These are phyloP conservation scores for Cucumis melo DNA, from an alignment of 306 rosid genomes.

Conservation along the genomic window DNA sequence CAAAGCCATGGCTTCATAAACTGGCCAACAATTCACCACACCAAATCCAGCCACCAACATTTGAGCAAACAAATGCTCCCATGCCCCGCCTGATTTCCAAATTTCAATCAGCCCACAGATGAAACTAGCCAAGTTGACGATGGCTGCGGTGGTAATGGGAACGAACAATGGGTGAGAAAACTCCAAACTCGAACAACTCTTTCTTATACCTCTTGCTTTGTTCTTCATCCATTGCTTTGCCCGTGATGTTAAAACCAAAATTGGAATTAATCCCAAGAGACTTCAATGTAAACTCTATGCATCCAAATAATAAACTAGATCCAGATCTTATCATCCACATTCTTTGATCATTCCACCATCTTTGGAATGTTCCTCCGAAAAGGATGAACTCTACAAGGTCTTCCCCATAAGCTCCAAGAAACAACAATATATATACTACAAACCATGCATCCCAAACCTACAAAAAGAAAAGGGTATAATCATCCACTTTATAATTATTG, in stretches of 20 bases:
- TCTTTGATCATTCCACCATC: conserved; percentile 37
- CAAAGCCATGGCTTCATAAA: conserved; percentile 20
- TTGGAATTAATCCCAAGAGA: conserved; percentile 10
- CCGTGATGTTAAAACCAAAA: conserved; percentile 20
- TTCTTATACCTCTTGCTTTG: conserved; percentile 29
- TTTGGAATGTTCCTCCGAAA: conserved; percentile 12
- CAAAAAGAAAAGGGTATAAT: background rate
- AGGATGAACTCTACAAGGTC: conserved; percentile 15
- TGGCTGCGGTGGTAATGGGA: conserved; percentile 16
- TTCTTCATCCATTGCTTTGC: conserved; percentile 19
- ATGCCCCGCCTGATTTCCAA: background rate
- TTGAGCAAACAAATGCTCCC: conserved; percentile 11
- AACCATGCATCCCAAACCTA: conserved; percentile 24
- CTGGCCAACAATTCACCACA: conserved; percentile 9
- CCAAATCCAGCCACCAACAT: conserved; percentile 19
- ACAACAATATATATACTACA: conserved; percentile 16
- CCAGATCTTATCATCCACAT: conserved; percentile 26
- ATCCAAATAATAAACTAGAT: conserved; percentile 17
- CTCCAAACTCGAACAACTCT: conserved; percentile 23
- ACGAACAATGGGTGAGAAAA: conserved; percentile 25
- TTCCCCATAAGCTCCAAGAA: conserved; percentile 24
- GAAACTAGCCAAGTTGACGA: conserved; percentile 16
- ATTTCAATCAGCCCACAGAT: background rate
- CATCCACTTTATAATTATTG: no score
- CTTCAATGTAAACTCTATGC: conserved; percentile 8